Base-by-base conservation (phyloP, 1,284 basidiomycete species). In the Ceraceosorus bombacis region DNA sequence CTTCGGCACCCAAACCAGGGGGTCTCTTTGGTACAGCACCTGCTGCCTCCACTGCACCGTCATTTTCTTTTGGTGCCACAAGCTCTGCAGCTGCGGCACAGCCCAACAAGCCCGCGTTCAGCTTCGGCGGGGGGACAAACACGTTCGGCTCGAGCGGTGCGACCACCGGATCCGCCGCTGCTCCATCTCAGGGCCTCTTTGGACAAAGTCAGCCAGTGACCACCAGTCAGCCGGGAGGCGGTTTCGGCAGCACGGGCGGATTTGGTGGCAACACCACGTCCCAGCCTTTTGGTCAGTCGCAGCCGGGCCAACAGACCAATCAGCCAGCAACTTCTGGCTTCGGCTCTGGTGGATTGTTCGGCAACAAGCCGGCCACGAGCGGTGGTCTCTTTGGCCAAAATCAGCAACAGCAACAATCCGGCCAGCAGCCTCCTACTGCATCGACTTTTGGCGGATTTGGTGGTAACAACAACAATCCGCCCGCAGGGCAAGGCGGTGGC, bases 121-220 rank as follows among this genome's bases (percentile, higher is more conserved):
- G 68, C 12, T 76, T 76, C 48, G 73, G 73, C 50, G 54, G 55
- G 51, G 62, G 53, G 10, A 61, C 61, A 12, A 59, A 55, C 43
- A 65, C 63, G 6, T 69, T 69, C 48, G 69, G 69, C n/a, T 60
- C 60, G 13, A 49, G 54, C 7, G 58, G 58, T 37, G 64, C 61
- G 27, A 48, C 58, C 9, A 62, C 60, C 39, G 63, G 58, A 51
- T 55, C 66, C 13, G 58, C 55, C 13, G 63, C 68, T 17, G 70
- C 65, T 10, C 64, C 71, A 38, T 66, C 79, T 7, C 65, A 75
- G 36, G 79, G 79, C 49, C 70, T 81, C n/a, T 81, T 81, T 58
- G 78, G 78, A 38, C 53, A 51, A 41, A 54, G 59, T 7, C 66
- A 65, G 36, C 64, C 74, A 6, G 69, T 63, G 55, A 51, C 71